phyloP scores from a whole-genome alignment of 2,329 filamentous ascomycete species.

The Volutella citrinella region DNA sequence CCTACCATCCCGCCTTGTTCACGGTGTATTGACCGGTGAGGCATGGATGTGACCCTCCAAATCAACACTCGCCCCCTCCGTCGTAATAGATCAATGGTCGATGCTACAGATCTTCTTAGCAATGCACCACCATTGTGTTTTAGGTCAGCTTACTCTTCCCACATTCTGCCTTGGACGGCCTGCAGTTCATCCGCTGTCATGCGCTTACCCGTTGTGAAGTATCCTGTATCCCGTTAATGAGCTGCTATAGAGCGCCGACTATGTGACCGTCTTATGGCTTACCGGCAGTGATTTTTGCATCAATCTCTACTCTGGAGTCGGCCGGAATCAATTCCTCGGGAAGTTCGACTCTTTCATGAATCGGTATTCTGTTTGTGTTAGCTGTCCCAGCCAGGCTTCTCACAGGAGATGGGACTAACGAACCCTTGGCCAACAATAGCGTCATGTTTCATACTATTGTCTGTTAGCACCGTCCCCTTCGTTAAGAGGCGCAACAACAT shows the following conservation, averaged over 20 bases:
- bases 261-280: too few relatives aligned
- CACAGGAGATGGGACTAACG: too few relatives aligned
- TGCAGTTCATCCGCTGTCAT: constrained; percentile 84
- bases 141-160: constrained; percentile 66
- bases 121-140: constrained; percentile 11
- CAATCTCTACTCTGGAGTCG: constrained; percentile 96
- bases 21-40: too few relatives aligned
- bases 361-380: constrained; percentile 79
- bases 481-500: too few relatives aligned
- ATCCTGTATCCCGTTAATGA: too few relatives aligned
- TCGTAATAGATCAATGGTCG: too few relatives aligned
- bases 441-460: constrained; percentile 86
- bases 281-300: constrained; percentile 97
- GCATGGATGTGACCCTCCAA: too few relatives aligned
- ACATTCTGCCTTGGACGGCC: constrained; percentile 83
- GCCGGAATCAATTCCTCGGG: constrained; percentile 92
- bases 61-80: too few relatives aligned
- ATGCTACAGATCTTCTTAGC: constrained; percentile 33
- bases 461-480: too few relatives aligned
- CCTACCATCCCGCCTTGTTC: too few relatives aligned
- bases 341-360: constrained; percentile 85
- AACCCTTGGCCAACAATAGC: constrained; percentile 80
- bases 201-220: constrained; percentile 84
- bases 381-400: too few relatives aligned
- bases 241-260: too few relatives aligned